These are phyloP conservation scores for Fusarium buharicum DNA, from an alignment of 2,329 filamentous ascomycete species.

Conservation along the genomic window DNA sequence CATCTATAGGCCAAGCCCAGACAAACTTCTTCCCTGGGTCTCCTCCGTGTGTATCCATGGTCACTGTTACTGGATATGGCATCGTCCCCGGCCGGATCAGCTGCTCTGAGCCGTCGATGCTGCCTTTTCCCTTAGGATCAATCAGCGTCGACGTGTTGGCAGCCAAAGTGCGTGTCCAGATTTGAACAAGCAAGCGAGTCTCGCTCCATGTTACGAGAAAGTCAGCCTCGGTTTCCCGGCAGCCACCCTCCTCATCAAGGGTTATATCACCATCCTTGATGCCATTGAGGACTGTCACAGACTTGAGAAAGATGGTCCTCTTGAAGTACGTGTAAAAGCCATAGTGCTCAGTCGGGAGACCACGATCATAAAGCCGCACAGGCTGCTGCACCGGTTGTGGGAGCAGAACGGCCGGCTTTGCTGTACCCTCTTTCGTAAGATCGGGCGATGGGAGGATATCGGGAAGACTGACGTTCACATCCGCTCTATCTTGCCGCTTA, in stretches of 20 bases:
- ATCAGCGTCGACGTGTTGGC: constrained; percentile 57
- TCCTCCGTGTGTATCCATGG: constrained; percentile 71
- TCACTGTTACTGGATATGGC: constrained; percentile 71
- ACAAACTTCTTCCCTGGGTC: constrained; percentile 62
- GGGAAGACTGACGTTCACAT: constrained; percentile 44
- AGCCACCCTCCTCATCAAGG: constrained; percentile 66
- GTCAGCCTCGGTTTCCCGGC: constrained; percentile 62
- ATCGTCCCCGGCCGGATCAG: constrained; percentile 65
- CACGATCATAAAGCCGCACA: constrained; percentile 85
- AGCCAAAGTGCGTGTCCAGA: constrained; percentile 67
- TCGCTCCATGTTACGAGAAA: constrained; percentile 68
- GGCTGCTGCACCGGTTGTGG: constrained; percentile 79
- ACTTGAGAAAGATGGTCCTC: constrained; percentile 83
- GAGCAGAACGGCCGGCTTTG: constrained; percentile 76
- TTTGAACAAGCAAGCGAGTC: constrained; percentile 71
- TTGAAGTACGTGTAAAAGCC: constrained; percentile 94
- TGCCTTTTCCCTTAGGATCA: constrained; percentile 44
- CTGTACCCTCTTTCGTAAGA: constrained; percentile 74
- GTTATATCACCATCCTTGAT: constrained; percentile 55
- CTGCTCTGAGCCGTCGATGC: constrained; percentile 45
- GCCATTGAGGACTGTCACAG: constrained; percentile 60
- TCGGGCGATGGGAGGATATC: constrained; percentile 71
- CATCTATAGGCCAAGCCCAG: constrained; percentile 64
- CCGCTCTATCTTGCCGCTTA: constrained; percentile 35
- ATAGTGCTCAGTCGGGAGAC: constrained; percentile 83